These are phyloP conservation scores for Pyrenophora teres DNA, from an alignment of 2,329 filamentous ascomycete genomes.

Conservation along the genomic window DNA sequence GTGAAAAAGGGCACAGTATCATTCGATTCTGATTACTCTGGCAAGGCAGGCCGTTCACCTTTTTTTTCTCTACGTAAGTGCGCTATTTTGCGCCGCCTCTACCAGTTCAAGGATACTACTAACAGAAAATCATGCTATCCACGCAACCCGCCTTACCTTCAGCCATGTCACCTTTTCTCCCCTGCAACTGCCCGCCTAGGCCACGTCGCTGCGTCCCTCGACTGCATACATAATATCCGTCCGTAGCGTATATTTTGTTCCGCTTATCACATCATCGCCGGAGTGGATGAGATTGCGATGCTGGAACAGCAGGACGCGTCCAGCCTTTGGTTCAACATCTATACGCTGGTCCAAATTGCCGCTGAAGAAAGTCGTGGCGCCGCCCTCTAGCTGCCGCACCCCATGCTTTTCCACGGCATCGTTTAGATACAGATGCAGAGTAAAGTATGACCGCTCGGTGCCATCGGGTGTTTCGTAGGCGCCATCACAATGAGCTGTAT, in stretches of 20 bases:
- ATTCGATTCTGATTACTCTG: constrained; percentile 96
- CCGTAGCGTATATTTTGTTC: constrained; percentile 61
- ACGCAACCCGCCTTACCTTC: neutral
- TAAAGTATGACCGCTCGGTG: constrained; percentile 57
- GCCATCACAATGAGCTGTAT: constrained; percentile 68
- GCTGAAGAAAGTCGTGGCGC: constrained; percentile 59
- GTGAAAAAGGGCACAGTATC: constrained; percentile 58
- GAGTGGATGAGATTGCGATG: constrained; percentile 58
- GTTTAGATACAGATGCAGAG: constrained; percentile 62
- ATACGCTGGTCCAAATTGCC: constrained; percentile 39
- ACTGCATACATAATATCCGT: constrained; percentile 61
- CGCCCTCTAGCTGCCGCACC: constrained; percentile 52
- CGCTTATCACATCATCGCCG: constrained; percentile 59
- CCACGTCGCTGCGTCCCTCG: constrained; percentile 22
- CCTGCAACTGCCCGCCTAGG: neutral
- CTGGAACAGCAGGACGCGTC: constrained; percentile 62
- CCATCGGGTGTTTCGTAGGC: constrained; percentile 63
- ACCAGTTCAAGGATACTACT: constrained; percentile 49
- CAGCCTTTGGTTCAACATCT: constrained; percentile 57
- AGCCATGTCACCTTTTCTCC: neutral
- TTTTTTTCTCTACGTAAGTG: constrained; percentile 57
- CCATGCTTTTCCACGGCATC: constrained; percentile 44
- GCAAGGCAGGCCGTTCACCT: constrained; percentile 74
- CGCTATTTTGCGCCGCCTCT: neutral
- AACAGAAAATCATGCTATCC: constrained; percentile 23